phyloP scores from a whole-genome alignment of 2,329 filamentous ascomycete species.

The Dactylellina parvicollis region DNA sequence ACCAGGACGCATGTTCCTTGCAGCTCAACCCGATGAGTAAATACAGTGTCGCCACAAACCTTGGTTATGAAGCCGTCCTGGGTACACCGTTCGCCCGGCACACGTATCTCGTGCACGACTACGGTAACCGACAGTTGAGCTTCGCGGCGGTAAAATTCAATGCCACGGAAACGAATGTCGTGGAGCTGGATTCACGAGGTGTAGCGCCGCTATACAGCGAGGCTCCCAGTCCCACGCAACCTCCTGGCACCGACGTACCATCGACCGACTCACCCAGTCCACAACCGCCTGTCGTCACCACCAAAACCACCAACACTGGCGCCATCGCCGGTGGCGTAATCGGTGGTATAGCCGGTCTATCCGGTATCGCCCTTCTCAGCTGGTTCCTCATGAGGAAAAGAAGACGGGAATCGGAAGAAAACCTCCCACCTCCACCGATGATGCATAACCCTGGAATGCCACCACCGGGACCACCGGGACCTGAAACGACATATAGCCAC shows the following conservation, averaged over 20 bases:
- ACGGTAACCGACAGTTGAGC: slow-evolving; percentile 40
- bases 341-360: slow-evolving; percentile 63
- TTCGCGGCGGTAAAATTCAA: slow-evolving; percentile 40
- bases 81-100: slow-evolving; percentile 41
- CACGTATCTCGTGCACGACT: slow-evolving; percentile 46
- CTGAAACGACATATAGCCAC: slow-evolving; percentile 10
- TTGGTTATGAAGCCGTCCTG: slow-evolving; percentile 41
- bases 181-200: slow-evolving; percentile 30
- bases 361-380: slow-evolving; percentile 61
- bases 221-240: not conserved
- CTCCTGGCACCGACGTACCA: not conserved
- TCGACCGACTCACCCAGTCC: slow-evolving; percentile 4
- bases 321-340: slow-evolving; percentile 66
- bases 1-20: slow-evolving; percentile 31
- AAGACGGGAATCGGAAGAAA: not conserved
- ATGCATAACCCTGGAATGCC: slow-evolving; percentile 28
- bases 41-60: slow-evolving; percentile 32
- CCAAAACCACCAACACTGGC: slow-evolving; percentile 59
- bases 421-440: slow-evolving; percentile 23
- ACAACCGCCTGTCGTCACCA: not conserved
- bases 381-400: slow-evolving; percentile 64
- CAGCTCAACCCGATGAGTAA: slow-evolving; percentile 28
- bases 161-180: slow-evolving; percentile 23
- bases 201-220: slow-evolving; percentile 16
- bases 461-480: slow-evolving; percentile 1